Base-by-base conservation (phyloP, 257 asterid species). In the Solanum clarkiae region DNA sequence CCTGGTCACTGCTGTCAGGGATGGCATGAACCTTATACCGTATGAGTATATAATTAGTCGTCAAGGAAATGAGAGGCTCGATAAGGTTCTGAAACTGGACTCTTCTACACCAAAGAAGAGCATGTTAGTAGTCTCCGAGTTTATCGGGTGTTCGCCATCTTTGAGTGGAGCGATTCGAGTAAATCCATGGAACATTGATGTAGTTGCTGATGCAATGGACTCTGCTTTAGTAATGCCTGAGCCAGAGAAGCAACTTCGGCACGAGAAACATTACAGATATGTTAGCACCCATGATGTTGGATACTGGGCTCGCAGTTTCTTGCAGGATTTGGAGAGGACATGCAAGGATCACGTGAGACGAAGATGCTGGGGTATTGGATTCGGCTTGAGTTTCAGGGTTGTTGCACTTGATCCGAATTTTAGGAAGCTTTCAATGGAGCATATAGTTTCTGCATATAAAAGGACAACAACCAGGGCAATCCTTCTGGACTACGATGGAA, bases 361-460 rank as follows among this genome's bases (percentile, higher is more conserved):
- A 22, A 94, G 98, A 86, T 95, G 97, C 84, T 95, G 98, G 98
- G 98, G 98, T 7, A 95, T 95, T 79, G 98, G 98, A 22, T 95
- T 95, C 16, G 98, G 98, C 70, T 88, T 95, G 54, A 90, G 97
- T 84, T 95, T 95, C 68, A 84, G 98, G 89, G 98, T 95, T 14
- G 97, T 95, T 40, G 94, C 98, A 0, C 94, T 95, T 10, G 98
- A 95, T 89, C 96, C 92, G 1, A 95, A 95, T 86, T 95, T 95
- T 87, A 88, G 98, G 85, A 95, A 95, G 87, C 88, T 95, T 85
- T 90, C 93, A 2, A 88, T 93, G 98, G 98, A 95, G 89, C 97
- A 94, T 79, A 95, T 95, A 80, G 97, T 94, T 86, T 93, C 98
- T 7, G 98, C 98, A 47, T 95, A 94, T 86, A 93, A 86, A 85